Conservation (phyloP, 2,329 filamentous ascomycete genomes). For the Fusarium dlaminii region DNA sequence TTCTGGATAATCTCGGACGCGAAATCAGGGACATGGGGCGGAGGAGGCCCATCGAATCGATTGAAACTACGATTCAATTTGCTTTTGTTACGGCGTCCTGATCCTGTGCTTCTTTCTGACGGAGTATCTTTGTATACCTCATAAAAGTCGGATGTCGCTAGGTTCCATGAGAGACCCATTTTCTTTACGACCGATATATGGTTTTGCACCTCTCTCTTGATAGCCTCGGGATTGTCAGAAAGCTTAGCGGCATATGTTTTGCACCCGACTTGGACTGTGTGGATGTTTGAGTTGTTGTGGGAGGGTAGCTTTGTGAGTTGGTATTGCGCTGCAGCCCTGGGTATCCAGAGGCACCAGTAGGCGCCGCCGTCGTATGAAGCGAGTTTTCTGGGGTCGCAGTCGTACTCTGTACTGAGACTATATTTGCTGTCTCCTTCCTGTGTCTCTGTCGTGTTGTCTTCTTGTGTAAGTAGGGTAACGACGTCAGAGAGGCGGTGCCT, state of each 20-base stretch:
- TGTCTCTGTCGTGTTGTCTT: neutral
- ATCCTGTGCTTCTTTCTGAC: neutral
- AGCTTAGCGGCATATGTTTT: slow-evolving; percentile 4
- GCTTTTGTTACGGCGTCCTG: neutral
- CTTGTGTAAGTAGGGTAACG: neutral
- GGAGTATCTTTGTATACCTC: neutral
- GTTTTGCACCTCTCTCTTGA: neutral
- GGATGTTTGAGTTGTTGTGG: neutral
- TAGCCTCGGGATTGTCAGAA: neutral
- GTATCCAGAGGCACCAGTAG: neutral
- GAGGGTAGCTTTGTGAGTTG: neutral
- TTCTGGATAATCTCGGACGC: neutral
- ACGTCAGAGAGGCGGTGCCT: neutral
- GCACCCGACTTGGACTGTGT: neutral
- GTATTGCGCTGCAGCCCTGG: neutral
- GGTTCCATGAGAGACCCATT: neutral
- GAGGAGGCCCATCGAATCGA: no score
- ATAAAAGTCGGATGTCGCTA: neutral
- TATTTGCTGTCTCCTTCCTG: neutral
- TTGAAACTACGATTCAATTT: neutral
- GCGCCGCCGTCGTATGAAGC: neutral
- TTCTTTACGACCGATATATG: neutral
- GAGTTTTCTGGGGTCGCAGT: neutral
- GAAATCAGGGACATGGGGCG: neutral
- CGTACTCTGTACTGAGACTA: neutral